These are phyloP conservation scores for Lactarius tabidus DNA, from an alignment of 768 basidiomycete species.

Conservation along the genomic window DNA sequence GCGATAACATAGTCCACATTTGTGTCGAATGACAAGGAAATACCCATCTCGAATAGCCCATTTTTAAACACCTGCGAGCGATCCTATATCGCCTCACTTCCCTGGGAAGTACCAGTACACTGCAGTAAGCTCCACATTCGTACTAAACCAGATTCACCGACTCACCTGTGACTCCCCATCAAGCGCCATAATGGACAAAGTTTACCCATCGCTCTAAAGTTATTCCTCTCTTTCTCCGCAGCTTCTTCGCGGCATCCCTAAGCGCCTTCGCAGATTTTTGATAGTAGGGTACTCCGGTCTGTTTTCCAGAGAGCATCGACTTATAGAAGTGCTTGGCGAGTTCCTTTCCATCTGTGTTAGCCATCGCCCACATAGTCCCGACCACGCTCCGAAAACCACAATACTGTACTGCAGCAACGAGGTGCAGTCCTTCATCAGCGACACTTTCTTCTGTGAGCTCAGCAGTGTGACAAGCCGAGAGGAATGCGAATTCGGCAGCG, in stretches of 20 bases:
- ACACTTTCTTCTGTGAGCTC: not conserved
- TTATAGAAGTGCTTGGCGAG: slow-evolving; percentile 1
- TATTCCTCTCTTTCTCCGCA: not conserved
- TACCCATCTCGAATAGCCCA: not conserved
- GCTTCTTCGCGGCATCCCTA: not conserved
- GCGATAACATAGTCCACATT: not conserved
- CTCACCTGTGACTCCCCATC: not conserved
- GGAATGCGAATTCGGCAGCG: slow-evolving; percentile 12
- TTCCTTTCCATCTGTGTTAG: slow-evolving; percentile 8
- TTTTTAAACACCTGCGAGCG: not conserved
- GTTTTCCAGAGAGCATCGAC: not conserved
- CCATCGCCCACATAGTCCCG: slow-evolving; percentile 21
- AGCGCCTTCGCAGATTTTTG: slow-evolving; percentile 6
- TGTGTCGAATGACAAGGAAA: not conserved
- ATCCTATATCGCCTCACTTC: not conserved
- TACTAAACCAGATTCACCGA: not conserved
- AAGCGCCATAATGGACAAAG: slow-evolving; percentile 15
- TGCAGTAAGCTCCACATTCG: not conserved
- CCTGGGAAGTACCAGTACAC: not conserved
- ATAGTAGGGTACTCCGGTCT: not conserved
- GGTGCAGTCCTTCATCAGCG: slow-evolving; percentile 18
- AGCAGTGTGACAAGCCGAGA: slow-evolving; percentile 22
- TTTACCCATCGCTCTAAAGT: slow-evolving; percentile 7
- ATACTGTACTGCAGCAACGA: slow-evolving; percentile 18
- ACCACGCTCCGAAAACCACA: slow-evolving; percentile 21